Percentiles rank a stretch among this genome's conserved stretches.
Evolutionary conservation across 192 early-diverging fungal genomes (phyloP).

Genomic region (Umbelopsis isabellina): DNA sequence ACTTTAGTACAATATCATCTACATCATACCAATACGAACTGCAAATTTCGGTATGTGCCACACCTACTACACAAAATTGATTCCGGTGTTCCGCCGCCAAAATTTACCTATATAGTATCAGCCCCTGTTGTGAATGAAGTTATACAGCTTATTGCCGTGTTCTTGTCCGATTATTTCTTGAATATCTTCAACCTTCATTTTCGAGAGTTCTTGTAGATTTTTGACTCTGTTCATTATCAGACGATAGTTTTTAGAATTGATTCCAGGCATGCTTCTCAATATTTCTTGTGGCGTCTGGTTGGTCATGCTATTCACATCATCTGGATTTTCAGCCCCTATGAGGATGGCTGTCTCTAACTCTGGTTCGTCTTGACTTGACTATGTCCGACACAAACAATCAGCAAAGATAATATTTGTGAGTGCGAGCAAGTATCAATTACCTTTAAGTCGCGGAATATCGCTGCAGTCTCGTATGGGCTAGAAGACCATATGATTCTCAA

Average conservation of each 20-base stretch:
- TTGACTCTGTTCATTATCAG: slow-evolving; percentile 67
- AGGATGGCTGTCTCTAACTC: slow-evolving; percentile 65
- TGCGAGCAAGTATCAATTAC: slow-evolving; percentile 32
- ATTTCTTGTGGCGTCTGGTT: slow-evolving; percentile 76
- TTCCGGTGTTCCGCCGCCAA: background rate
- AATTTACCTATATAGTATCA: slow-evolving; percentile 8
- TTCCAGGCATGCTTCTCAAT: slow-evolving; percentile 84
- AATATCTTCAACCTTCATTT: slow-evolving; percentile 50
- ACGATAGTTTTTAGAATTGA: slow-evolving; percentile 81
- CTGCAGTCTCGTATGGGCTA: slow-evolving; percentile 82
- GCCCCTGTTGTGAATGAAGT: slow-evolving; percentile 62
- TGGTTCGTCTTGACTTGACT: slow-evolving; percentile 81
- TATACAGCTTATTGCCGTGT: slow-evolving; percentile 58
- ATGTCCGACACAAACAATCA: background rate
- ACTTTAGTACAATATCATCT: too few species aligned
- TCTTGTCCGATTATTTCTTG: slow-evolving; percentile 64
- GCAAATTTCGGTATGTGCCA: too few species aligned
- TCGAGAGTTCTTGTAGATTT: slow-evolving; percentile 66
- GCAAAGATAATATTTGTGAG: background rate
- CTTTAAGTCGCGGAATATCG: slow-evolving; percentile 93
- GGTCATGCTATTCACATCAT: slow-evolving; percentile 67
- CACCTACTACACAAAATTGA: too few species aligned
- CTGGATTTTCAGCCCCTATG: slow-evolving; percentile 67
- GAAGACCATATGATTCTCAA: slow-evolving; percentile 86
- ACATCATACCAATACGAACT: too few species aligned